phyloP scores from a whole-genome alignment of 2,329 filamentous ascomycete genomes.

The Beauveria rudraprayagi region DNA sequence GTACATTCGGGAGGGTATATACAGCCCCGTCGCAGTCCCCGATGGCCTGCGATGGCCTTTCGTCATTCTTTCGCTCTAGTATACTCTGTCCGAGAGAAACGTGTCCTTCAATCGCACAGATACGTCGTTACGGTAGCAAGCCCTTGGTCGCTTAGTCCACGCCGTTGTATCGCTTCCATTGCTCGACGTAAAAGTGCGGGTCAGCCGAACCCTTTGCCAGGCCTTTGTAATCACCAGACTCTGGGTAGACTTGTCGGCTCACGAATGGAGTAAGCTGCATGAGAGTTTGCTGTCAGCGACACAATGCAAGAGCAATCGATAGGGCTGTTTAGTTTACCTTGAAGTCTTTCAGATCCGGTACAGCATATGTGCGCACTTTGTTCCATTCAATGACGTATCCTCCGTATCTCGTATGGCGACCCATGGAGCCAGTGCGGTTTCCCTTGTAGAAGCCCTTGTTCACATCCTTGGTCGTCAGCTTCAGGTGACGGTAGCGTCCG shows the following conservation, averaged over 20 bases:
- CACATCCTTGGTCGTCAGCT: constrained; percentile 86
- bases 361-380: constrained; percentile 87
- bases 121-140: neutral
- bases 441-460: constrained; percentile 97
- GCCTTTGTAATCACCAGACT: constrained; percentile 47
- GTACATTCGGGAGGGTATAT: constrained; percentile 8
- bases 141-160: constrained; percentile 35
- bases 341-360: constrained; percentile 63
- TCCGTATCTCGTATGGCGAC: constrained; percentile 73
- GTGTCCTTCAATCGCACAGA: constrained; percentile 2
- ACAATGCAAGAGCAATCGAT: neutral
- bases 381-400: constrained; percentile 75
- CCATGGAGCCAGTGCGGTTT: constrained; percentile 80
- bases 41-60: neutral
- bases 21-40: constrained; percentile 18
- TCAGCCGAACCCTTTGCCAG: constrained; percentile 47
- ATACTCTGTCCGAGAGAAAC: neutral
- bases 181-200: constrained; percentile 53
- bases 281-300: neutral
- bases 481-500: constrained; percentile 63
- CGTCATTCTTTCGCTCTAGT: neutral
- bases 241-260: constrained; percentile 46
- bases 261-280: constrained; percentile 73
- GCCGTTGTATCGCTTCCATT: constrained; percentile 63
- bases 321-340: constrained; percentile 45